Percentiles rank a stretch among this genome's conserved stretches.
Conservation (phyloP, 352 stramenopile species). For the Thraustochytrium sp. region DNA sequence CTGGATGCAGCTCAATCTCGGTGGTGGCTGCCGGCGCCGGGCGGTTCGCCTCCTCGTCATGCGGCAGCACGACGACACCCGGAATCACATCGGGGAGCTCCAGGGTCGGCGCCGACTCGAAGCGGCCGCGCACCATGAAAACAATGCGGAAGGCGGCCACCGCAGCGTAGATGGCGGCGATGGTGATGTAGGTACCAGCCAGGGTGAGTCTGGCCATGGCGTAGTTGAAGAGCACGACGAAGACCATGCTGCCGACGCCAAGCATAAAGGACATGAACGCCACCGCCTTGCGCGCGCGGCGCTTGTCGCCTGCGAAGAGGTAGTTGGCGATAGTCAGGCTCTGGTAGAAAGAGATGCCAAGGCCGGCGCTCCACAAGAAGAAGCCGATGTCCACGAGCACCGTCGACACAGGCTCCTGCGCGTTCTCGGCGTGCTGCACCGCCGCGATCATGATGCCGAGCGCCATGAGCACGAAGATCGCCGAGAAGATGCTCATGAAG, state of each 20-base stretch:
- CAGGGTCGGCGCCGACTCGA: neutral
- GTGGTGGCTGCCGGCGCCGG: too few relatives aligned
- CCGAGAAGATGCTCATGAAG: neutral
- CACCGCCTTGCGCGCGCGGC: neutral
- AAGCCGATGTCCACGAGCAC: neutral
- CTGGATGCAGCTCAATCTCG: too few relatives aligned
- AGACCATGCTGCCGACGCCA: neutral
- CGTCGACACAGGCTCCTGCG: neutral
- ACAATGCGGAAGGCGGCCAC: neutral
- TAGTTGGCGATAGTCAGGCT: constrained; percentile 29
- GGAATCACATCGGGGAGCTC: neutral
- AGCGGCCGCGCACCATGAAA: neutral
- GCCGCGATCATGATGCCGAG: neutral
- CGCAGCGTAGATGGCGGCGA: neutral
- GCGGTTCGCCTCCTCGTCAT: too few relatives aligned
- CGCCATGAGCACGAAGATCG: neutral
- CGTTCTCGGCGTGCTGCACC: neutral
- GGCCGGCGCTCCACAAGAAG: neutral
- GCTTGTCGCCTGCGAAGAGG: neutral
- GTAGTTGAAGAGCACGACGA: neutral
- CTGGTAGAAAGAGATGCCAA: constrained; percentile 8
- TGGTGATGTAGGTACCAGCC: neutral
- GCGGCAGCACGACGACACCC: too few relatives aligned
- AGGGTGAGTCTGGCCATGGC: neutral
- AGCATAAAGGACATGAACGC: neutral